Conservation (phyloP, 805 yeast species). For the Hemisphaericaspora nanyangensis region DNA sequence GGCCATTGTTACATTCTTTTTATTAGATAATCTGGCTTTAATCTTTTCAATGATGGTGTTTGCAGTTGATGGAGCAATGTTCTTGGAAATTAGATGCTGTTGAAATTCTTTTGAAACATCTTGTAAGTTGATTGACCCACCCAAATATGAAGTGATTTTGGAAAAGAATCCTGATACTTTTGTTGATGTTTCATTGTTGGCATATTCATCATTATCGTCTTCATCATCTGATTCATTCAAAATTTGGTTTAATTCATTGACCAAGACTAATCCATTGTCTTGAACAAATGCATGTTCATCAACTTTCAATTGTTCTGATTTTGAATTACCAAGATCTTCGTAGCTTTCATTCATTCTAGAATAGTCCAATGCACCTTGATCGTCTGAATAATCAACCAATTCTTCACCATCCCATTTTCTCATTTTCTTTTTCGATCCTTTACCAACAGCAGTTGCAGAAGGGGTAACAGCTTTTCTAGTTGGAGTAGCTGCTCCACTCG, state of each 20-base stretch:
- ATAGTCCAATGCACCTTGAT: conserved; percentile 26
- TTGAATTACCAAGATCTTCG: conserved; percentile 1
- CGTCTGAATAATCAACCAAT: conserved; percentile 24
- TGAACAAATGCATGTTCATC: conserved; percentile 33
- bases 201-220: conserved; percentile 11
- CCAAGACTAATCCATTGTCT: conserved; percentile 37
- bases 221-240: conserved; percentile 30
- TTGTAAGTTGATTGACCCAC: conserved; percentile 45
- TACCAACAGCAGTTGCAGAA: not conserved
- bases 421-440: conserved; percentile 28
- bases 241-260: conserved; percentile 38
- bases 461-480: not conserved
- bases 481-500: conserved; percentile 10
- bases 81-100: conserved; percentile 77
- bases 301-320: conserved; percentile 11
- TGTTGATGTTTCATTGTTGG: conserved; percentile 1
- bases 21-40: conserved; percentile 67
- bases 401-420: conserved; percentile 42
- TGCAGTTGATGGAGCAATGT: conserved; percentile 90
- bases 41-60: conserved; percentile 66
- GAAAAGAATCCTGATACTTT: conserved; percentile 24
- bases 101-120: conserved; percentile 63
- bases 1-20: conserved; percentile 68
- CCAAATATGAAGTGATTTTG: conserved; percentile 35
- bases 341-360: conserved; percentile 17